phyloP scores from a whole-genome alignment of 805 yeast genomes.

The Ogataea polymorpha region DNA sequence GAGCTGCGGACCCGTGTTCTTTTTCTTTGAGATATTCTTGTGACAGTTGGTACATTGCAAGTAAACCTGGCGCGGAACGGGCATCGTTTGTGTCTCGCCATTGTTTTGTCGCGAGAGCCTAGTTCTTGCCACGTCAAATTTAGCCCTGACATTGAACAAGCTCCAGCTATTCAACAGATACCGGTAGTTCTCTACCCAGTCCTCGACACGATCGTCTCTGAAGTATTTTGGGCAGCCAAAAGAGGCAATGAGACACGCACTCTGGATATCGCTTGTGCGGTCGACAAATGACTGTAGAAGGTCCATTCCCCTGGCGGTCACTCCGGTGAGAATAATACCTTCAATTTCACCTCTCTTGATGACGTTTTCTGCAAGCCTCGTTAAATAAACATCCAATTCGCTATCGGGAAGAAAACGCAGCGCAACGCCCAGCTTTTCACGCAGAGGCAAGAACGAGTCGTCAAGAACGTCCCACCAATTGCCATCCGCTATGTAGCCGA shows the following conservation, averaged over 20 bases:
- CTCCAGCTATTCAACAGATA: slow-evolving; percentile 75
- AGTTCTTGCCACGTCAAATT: slow-evolving; percentile 76
- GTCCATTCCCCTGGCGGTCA: slow-evolving; percentile 79
- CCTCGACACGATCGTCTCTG: slow-evolving; percentile 64
- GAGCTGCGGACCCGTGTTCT: slow-evolving; percentile 3
- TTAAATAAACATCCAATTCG: slow-evolving; percentile 70
- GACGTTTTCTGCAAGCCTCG: slow-evolving; percentile 66
- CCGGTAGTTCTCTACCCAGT: slow-evolving; percentile 76
- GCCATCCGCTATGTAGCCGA: slow-evolving; percentile 89
- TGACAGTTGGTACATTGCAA: slow-evolving; percentile 83
- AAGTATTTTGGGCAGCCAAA: slow-evolving; percentile 85
- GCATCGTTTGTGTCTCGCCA: slow-evolving; percentile 46
- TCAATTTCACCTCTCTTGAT: slow-evolving; percentile 81
- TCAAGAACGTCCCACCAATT: slow-evolving; percentile 96
- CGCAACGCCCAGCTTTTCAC: slow-evolving; percentile 90
- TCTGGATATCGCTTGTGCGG: slow-evolving; percentile 86
- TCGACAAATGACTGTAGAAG: slow-evolving; percentile 84
- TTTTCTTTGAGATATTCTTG: slow-evolving; percentile 53
- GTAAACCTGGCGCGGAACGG: slow-evolving; percentile 70
- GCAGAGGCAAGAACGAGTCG: slow-evolving; percentile 80
- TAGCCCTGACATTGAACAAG: slow-evolving; percentile 72
- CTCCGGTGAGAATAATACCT: slow-evolving; percentile 88
- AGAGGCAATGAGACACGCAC: slow-evolving; percentile 77
- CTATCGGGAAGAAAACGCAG: slow-evolving; percentile 77
- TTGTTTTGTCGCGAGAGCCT: slow-evolving; percentile 52